Evolutionary conservation across 1,284 basidiomycete genomes (phyloP).

Genomic region (Moesziomyces parantarcticus): DNA sequence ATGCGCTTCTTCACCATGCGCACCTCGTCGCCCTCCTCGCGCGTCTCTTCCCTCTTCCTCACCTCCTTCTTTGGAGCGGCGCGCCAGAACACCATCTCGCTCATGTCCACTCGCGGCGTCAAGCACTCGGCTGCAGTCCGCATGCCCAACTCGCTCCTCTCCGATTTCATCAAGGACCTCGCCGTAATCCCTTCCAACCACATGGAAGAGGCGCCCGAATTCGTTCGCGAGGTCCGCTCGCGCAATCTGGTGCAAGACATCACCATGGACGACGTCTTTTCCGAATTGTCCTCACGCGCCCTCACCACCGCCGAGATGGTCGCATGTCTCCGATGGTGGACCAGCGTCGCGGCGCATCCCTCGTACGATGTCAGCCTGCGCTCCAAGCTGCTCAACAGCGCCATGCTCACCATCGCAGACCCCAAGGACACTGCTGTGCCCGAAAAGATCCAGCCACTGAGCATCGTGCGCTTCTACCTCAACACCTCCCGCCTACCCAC

Average conservation of each 20-base stretch:
- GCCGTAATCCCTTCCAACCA: slow-evolving; percentile 80
- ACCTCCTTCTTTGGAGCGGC: slow-evolving; percentile 81
- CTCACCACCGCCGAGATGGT: slow-evolving; percentile 80
- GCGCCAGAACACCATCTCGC: slow-evolving; percentile 72
- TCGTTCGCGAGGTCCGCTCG: slow-evolving; percentile 77
- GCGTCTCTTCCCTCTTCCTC: slow-evolving; percentile 84
- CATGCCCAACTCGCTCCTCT: slow-evolving; percentile 79
- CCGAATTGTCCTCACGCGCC: slow-evolving; percentile 80
- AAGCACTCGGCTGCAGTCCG: slow-evolving; percentile 79
- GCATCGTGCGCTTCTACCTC: slow-evolving; percentile 78
- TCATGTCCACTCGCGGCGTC: slow-evolving; percentile 85
- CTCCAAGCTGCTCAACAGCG: slow-evolving; percentile 60
- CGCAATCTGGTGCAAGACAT: slow-evolving; percentile 83
- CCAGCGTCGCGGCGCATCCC: slow-evolving; percentile 72
- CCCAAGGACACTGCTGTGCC: slow-evolving; percentile 20
- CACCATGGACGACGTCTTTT: slow-evolving; percentile 84
- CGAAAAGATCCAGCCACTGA: slow-evolving; percentile 70
- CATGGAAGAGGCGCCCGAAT: slow-evolving; percentile 74
- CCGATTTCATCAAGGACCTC: slow-evolving; percentile 82
- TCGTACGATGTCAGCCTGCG: slow-evolving; percentile 63
- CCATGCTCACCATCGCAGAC: slow-evolving; percentile 49
- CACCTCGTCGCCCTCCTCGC: slow-evolving; percentile 84
- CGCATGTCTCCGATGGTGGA: slow-evolving; percentile 91
- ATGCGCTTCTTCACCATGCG: slow-evolving; percentile 72
- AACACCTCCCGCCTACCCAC: slow-evolving; percentile 80